These are phyloP conservation scores for Tuber borchii DNA, from an alignment of 495 filamentous ascomycete species.

Conservation along the genomic window DNA sequence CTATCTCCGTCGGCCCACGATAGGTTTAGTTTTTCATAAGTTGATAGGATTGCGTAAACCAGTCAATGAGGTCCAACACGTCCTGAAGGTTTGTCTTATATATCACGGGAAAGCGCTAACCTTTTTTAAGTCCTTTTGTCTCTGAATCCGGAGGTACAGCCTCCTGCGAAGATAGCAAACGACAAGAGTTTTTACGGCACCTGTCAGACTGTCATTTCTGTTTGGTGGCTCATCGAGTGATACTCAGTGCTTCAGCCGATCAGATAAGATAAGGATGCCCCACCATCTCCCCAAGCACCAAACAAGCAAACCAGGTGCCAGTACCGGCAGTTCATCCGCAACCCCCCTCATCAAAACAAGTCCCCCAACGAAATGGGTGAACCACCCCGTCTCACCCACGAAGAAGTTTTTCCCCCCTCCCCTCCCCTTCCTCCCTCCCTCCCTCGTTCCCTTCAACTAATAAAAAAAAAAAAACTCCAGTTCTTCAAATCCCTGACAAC, in stretches of 20 bases:
- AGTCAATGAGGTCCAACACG: too few relatives aligned
- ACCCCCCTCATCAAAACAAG: not conserved
- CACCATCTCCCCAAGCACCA: not conserved
- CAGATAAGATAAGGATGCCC: not conserved
- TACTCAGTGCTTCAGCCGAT: not conserved
- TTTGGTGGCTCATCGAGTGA: not conserved
- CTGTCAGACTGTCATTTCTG: not conserved
- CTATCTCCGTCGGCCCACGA: too few relatives aligned
- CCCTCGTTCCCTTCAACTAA: slow-evolving; percentile 1
- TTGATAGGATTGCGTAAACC: too few relatives aligned
- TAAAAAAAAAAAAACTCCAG: slow-evolving; percentile 45
- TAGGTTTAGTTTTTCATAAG: too few relatives aligned
- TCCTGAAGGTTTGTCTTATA: too few relatives aligned
- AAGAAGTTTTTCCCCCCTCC: slow-evolving; percentile 2
- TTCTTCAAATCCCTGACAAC: slow-evolving; percentile 75
- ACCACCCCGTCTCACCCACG: slow-evolving; percentile 14
- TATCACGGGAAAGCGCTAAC: too few relatives aligned
- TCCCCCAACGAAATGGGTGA: not conserved
- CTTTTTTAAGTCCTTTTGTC: too few relatives aligned
- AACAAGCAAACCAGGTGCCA: not conserved
- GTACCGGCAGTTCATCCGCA: not conserved
- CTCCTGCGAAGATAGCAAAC: too few relatives aligned
- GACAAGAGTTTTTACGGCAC: not conserved
- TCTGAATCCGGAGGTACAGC: too few relatives aligned
- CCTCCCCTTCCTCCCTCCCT: too few relatives aligned